Evolutionary conservation across 768 basidiomycete species (phyloP).

Genomic region (Mycena albidolilacea): DNA sequence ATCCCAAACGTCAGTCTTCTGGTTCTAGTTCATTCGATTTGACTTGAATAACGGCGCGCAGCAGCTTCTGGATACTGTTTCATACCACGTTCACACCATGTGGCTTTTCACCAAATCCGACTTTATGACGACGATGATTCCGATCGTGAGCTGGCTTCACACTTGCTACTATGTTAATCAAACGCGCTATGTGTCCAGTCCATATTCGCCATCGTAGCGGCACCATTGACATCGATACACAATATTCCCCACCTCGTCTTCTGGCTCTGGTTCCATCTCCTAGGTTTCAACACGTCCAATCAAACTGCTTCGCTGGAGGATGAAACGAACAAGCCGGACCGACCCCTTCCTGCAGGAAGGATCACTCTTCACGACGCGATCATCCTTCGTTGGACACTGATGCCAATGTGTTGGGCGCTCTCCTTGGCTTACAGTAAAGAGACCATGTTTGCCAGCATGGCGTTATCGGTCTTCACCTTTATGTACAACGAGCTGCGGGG

Average conservation of each 20-base stretch:
- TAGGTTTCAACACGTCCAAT: conserved; percentile 56
- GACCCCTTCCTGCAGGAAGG: conserved; percentile 52
- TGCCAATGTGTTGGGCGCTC: conserved; percentile 45
- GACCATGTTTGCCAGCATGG: conserved; percentile 35
- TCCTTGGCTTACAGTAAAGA: conserved; percentile 33
- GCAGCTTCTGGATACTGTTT: background rate
- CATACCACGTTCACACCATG: conserved; percentile 30
- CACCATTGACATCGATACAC: conserved; percentile 30
- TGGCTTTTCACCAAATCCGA: conserved; percentile 54
- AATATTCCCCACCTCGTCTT: conserved; percentile 44
- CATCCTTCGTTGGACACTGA: conserved; percentile 49
- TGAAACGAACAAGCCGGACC: conserved; percentile 50
- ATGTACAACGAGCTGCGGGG: conserved; percentile 39
- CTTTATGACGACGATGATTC: conserved; percentile 50
- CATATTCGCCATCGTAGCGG: conserved; percentile 40
- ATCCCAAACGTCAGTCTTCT: background rate
- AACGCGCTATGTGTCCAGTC: background rate
- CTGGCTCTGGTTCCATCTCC: conserved; percentile 58
- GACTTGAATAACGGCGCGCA: background rate
- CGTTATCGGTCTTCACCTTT: conserved; percentile 29
- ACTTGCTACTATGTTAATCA: background rate
- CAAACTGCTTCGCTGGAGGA: conserved; percentile 51
- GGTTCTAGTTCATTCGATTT: no score
- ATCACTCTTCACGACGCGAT: conserved; percentile 43
- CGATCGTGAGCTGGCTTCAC: conserved; percentile 44